These are phyloP conservation scores for Aspergillus hancockii DNA, from an alignment of 495 filamentous ascomycete genomes.

Conservation along the genomic window DNA sequence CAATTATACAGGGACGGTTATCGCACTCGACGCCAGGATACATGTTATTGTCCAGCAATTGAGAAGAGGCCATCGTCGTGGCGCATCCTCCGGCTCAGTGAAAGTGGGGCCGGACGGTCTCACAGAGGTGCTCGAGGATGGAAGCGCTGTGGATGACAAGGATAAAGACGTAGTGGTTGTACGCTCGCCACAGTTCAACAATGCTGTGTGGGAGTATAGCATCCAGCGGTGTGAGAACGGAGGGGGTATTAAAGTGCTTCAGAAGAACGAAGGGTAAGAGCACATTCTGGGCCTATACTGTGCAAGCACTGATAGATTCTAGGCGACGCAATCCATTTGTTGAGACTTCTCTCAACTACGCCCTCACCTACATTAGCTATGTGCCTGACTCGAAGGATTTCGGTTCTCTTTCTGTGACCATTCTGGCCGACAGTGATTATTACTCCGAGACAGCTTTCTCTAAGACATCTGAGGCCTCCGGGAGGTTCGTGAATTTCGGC, in stretches of 20 bases:
- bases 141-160: conserved; percentile 22
- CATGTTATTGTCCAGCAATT: conserved; percentile 73
- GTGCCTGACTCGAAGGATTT: conserved; percentile 56
- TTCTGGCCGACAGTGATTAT: conserved; percentile 94
- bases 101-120: conserved; percentile 15
- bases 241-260: conserved; percentile 76
- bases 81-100: conserved; percentile 23
- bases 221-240: conserved; percentile 65
- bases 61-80: conserved; percentile 33
- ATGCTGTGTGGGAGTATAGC: conserved; percentile 83
- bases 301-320: not conserved
- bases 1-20: conserved; percentile 83
- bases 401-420: conserved; percentile 71
- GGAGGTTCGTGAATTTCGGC: conserved; percentile 71
- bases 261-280: conserved; percentile 72
- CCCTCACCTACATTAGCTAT: conserved; percentile 75
- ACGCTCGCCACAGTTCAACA: conserved; percentile 84
- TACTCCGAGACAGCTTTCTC: conserved; percentile 71
- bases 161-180: conserved; percentile 66
- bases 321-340: conserved; percentile 76
- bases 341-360: conserved; percentile 85
- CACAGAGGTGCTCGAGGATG: conserved; percentile 11
- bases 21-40: conserved; percentile 91
- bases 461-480: conserved; percentile 26
- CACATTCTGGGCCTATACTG: not conserved